These are phyloP conservation scores for Erodium moschatum DNA, from an alignment of 441 rosid species.

Conservation along the genomic window DNA sequence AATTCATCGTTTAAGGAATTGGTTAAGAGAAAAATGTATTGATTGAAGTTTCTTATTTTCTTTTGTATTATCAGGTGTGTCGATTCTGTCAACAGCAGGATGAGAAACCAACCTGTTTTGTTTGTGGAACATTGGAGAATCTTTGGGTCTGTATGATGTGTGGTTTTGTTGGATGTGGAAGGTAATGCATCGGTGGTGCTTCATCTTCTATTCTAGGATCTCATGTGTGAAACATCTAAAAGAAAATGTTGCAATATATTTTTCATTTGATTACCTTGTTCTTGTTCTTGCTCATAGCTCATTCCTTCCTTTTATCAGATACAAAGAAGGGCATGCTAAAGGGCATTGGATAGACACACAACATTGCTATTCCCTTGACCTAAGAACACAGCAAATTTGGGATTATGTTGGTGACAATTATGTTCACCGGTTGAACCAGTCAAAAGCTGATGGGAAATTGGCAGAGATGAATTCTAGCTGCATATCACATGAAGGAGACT, in stretches of 20 bases:
- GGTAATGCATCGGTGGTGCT: slow-evolving; percentile 33
- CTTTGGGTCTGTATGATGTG: slow-evolving; percentile 88
- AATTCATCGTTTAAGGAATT: not conserved
- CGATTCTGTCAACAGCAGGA: slow-evolving; percentile 83
- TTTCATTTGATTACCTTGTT: slow-evolving; percentile 1
- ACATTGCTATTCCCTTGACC: slow-evolving; percentile 76
- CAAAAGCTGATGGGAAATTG: slow-evolving; percentile 64
- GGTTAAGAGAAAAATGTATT: not conserved
- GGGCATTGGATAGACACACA: slow-evolving; percentile 84
- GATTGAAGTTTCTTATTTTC: slow-evolving; percentile 6
- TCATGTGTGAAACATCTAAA: slow-evolving; percentile 5
- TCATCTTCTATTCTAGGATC: not conserved
- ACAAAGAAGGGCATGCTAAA: slow-evolving; percentile 80
- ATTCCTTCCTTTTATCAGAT: slow-evolving; percentile 36
- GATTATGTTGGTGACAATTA: slow-evolving; percentile 93
- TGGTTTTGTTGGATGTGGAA: slow-evolving; percentile 92
- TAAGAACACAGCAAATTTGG: slow-evolving; percentile 86
- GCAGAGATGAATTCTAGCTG: slow-evolving; percentile 49
- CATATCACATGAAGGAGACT: slow-evolving; percentile 47
- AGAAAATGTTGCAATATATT: not conserved
- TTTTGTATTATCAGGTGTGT: slow-evolving; percentile 51
- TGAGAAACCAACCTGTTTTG: slow-evolving; percentile 64
- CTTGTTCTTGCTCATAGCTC: not conserved
- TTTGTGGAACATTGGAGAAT: slow-evolving; percentile 65
- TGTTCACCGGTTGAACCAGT: slow-evolving; percentile 84